Evolutionary conservation across 2,329 filamentous ascomycete genomes (phyloP).

Genomic region (Tolypocladium ovalisporum): DNA sequence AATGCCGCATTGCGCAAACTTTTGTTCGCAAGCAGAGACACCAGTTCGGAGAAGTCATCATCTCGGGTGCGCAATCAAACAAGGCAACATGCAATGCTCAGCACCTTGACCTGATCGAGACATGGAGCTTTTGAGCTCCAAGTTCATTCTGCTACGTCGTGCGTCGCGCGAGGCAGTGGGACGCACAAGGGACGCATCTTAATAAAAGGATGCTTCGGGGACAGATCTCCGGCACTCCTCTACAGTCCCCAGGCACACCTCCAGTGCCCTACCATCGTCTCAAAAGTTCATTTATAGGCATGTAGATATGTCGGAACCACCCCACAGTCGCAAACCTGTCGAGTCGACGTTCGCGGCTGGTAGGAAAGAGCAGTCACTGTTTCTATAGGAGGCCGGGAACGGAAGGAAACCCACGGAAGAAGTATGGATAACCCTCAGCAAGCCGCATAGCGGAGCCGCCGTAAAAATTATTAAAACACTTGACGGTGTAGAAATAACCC

Average conservation of each 20-base stretch:
- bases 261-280: not conserved
- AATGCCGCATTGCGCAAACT: not conserved
- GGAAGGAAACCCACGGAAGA: constrained; percentile 38
- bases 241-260: not conserved
- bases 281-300: not conserved
- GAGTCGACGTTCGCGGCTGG: constrained; percentile 27
- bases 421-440: constrained; percentile 40
- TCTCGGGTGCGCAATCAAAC: not conserved
- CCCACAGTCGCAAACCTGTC: constrained; percentile 39
- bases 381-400: constrained; percentile 43
- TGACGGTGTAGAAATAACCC: constrained; percentile 39
- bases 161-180: too few species aligned
- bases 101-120: not conserved
- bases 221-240: not conserved
- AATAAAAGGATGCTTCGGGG: too few species aligned
- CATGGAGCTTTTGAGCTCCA: not conserved
- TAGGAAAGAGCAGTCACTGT: constrained; percentile 33
- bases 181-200: not conserved
- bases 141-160: not conserved
- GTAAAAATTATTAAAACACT: constrained; percentile 32
- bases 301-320: constrained; percentile 32
- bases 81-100: not conserved
- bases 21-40: not conserved
- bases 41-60: not conserved
- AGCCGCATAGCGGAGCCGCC: constrained; percentile 43